phyloP scores from a whole-genome alignment of 2,329 filamentous ascomycete genomes.

The Cladorrhinum sp. region DNA sequence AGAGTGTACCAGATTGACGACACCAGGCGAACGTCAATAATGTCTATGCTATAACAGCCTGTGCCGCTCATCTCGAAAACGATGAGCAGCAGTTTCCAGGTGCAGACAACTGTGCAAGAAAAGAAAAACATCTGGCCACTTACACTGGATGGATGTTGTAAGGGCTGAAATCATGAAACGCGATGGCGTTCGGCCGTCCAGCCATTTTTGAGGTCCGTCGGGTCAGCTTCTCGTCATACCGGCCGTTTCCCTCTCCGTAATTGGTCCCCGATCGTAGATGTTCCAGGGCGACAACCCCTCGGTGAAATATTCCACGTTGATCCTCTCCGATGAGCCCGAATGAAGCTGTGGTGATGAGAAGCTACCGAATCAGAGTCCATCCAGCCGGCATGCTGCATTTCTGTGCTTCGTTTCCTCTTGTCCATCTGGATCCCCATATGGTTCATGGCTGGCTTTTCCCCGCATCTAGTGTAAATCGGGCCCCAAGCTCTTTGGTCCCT shows the following conservation, averaged over 20 bases:
- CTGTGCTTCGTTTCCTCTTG: not conserved
- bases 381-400: not conserved
- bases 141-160: not conserved
- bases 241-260: not conserved
- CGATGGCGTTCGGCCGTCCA: not conserved
- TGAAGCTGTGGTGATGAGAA: not conserved
- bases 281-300: not conserved
- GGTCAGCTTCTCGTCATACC: not conserved
- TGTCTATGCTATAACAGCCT: not conserved
- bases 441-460: not conserved
- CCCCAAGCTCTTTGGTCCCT: not conserved
- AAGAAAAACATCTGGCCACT: not conserved
- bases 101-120: not conserved
- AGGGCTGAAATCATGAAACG: constrained; percentile 3
- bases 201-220: not conserved
- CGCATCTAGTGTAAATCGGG: constrained; percentile 6
- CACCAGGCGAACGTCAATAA: not conserved
- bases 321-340: not conserved
- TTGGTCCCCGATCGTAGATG: not conserved
- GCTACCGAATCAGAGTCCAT: not conserved
- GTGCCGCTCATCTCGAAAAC: not conserved
- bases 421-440: not conserved
- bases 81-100: no score
- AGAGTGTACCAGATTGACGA: not conserved
- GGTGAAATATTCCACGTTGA: not conserved